phyloP scores from a whole-genome alignment of 2,329 filamentous ascomycete species.

The Sclerotiophoma versabilis region DNA sequence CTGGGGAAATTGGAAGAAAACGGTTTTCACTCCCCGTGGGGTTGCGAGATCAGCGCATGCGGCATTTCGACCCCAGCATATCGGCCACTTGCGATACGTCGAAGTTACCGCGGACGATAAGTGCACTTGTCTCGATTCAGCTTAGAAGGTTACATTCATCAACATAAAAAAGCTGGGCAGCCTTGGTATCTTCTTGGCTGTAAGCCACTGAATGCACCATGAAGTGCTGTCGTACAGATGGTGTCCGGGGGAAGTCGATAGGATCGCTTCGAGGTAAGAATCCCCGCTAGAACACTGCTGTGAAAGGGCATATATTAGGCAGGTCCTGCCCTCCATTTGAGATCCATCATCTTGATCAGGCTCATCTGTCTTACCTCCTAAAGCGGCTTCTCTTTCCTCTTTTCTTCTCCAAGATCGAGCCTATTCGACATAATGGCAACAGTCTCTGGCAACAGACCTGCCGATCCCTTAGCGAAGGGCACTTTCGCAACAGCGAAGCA shows the following conservation, averaged over 20 bases:
- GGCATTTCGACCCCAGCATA: slow-evolving; percentile 15
- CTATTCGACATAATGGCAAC: slow-evolving; percentile 35
- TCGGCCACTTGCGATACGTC: slow-evolving; percentile 22
- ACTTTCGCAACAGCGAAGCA: slow-evolving; percentile 70
- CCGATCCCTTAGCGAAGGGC: slow-evolving; percentile 73
- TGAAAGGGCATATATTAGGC: slow-evolving; percentile 30
- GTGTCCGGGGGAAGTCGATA: slow-evolving; percentile 23
- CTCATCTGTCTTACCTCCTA: slow-evolving; percentile 22
- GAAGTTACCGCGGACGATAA: slow-evolving; percentile 32
- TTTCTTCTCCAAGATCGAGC: slow-evolving; percentile 10
- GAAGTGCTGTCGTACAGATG: slow-evolving; percentile 29
- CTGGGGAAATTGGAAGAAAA: slow-evolving; percentile 3
- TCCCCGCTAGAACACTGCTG: slow-evolving; percentile 16
- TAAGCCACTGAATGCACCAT: slow-evolving; percentile 28
- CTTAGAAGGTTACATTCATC: slow-evolving; percentile 32
- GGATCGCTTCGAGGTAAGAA: slow-evolving; percentile 21
- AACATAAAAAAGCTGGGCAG: slow-evolving; percentile 31
- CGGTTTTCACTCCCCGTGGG: slow-evolving; percentile 31
- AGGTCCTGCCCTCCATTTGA: slow-evolving; percentile 12
- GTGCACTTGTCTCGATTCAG: slow-evolving; percentile 32
- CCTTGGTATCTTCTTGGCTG: slow-evolving; percentile 44
- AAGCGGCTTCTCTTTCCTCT: slow-evolving; percentile 12
- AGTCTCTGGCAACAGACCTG: slow-evolving; percentile 55
- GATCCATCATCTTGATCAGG: slow-evolving; percentile 24
- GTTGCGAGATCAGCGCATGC: slow-evolving; percentile 30